These are phyloP conservation scores for Ensete glaucum DNA, from an alignment of 176 grass and related monocot genomes.

Conservation along the genomic window DNA sequence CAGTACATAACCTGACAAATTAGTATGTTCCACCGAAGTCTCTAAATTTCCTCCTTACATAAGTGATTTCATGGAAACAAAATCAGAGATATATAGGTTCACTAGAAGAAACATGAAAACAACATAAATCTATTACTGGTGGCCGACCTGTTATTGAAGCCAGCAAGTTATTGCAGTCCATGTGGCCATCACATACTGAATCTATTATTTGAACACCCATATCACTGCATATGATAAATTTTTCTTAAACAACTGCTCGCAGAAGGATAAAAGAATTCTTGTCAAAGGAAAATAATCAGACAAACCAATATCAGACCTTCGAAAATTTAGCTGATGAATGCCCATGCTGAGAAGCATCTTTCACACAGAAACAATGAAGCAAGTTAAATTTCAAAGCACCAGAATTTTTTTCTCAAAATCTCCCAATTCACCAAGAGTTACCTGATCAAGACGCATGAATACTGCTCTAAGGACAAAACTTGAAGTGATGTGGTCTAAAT, in stretches of 20 bases:
- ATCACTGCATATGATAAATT: constrained; percentile 34
- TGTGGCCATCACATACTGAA: constrained; percentile 51
- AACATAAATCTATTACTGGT: neutral
- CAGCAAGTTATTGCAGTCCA: constrained; percentile 73
- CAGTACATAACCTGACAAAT: too few species aligned
- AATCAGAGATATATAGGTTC: too few species aligned
- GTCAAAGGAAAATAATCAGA: constrained; percentile 2
- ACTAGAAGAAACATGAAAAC: too few species aligned
- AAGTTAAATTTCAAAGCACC: neutral
- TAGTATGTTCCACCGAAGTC: too few species aligned
- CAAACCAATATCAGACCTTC: constrained; percentile 46
- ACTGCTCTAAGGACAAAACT: constrained; percentile 78
- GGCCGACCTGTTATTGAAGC: constrained; percentile 72
- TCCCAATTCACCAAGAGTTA: constrained; percentile 25
- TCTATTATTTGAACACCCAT: constrained; percentile 65
- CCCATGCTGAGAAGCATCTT: constrained; percentile 81
- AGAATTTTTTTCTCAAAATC: neutral
- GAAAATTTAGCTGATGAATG: constrained; percentile 83
- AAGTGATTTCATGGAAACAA: too few species aligned
- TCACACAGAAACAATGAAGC: constrained; percentile 16
- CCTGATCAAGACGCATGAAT: constrained; percentile 82
- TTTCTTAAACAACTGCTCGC: constrained; percentile 20
- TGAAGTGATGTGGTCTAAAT: constrained; percentile 74
- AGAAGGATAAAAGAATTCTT: neutral
- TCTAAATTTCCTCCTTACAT: too few species aligned